Evolutionary conservation across 495 filamentous ascomycete species (phyloP), one percentile per base, ranked within the genome.

Genomic region (Daldinia bambusicola): DNA sequence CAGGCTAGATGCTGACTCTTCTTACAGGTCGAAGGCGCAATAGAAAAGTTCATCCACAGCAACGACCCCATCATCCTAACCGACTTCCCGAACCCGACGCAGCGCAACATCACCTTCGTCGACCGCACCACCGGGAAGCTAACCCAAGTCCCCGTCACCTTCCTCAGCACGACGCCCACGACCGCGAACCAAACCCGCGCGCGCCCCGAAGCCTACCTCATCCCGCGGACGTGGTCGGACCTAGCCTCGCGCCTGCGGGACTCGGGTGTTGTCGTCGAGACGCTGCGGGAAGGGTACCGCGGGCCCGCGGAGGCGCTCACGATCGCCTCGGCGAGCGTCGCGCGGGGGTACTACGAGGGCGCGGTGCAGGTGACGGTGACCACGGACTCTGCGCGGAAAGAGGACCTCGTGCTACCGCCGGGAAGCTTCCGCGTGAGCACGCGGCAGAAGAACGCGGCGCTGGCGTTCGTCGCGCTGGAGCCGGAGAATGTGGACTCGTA

Each of bases 401-500:
- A 71, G 4, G 55, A 52, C 32, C 32, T 79, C 0, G 55, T 34
- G 30, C 65, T 79, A 16, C 77, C 77, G 14, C 45, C 66, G 6
- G 77, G 75, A 0, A 77, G 75, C 37, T 77, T 75, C 41, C 30
- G 66, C 7, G 48, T 77, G 0, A 57, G 67, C 50, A 69, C 67
- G 1, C 58, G 66, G 12, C 75, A 77, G 66, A 74, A 76, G 67
- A 77, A 77, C 20, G 74, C 73, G 2, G 75, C 73, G 22, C 45
- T 75, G 34, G 75, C 73, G 60, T 75, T 77, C 36, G 73, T 74
- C 1, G 69, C 74, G 12, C 74, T 77, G 41, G 76, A 79, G 71
- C 77, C 76, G 16, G 77, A 79, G 63, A 78, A 78, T 67, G 69
- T 77, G 10, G 76, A 79, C 53, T 78, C 76, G 16, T 79, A 76